Base-by-base conservation (phyloP, 2,329 filamentous ascomycete genomes). In the Aspergillus sp. region DNA sequence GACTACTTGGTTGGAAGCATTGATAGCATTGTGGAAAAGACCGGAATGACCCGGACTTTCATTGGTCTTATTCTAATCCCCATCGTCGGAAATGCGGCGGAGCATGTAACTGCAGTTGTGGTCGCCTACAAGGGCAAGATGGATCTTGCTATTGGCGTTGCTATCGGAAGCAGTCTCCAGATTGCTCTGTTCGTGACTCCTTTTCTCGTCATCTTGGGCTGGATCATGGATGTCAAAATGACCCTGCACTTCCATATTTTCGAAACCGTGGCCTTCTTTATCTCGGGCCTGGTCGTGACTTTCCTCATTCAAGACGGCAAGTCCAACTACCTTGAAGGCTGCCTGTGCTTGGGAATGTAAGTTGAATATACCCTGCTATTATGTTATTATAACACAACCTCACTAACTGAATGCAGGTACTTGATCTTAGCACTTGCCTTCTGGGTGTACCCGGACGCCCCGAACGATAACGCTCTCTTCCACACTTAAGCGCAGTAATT, bases 181-280 rank as follows among this genome's bases (percentile, higher is more conserved):
- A 93, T 93, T 67, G 90, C 90, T 21, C 80, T 93, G 46, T 86
- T 92, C 45, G 90, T 93, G 48, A 93, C 90, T 1, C 90, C 90
- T 0, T 88, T 90, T 75, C 79, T 93, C 53, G 90, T 93, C 54
- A 86, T 93, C 63, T 80, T 93, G 39, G 90, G 90, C 60, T 93
- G 90, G 90, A 86, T 89, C 64, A 85, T 90, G 74, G 82, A 82
- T 54, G 78, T 85, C 62, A 82, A 85, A 23, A 91, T 92, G 89
- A 89, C 88, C 6, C 81, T 93, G 43, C 88, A 90, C 70, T 95
- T 95, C 69, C 88, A 93, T 77, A 90, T 84, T 3, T 90, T 92
- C 67, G 87, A 91, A 77, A 91, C 89, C 0, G 86, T 92, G 41
- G 85, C 88, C 1, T 92, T 92, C 73, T 90, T 89, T 56, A 80